Conservation (phyloP, 257 asterid species). For the Petrea volubilis region DNA sequence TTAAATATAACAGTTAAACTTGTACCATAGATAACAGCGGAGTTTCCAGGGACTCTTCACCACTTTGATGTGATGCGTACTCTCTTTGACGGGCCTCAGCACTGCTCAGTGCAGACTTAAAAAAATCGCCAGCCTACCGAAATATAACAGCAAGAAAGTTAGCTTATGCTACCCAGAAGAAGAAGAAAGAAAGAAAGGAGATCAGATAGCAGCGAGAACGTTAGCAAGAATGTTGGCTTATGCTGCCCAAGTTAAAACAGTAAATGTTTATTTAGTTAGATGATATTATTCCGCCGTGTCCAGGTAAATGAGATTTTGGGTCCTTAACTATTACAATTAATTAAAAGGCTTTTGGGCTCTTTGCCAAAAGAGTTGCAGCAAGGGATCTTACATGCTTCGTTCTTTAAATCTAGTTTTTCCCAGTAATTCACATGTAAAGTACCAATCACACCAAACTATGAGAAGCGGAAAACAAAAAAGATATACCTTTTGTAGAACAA, state of each 20-base stretch:
- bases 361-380: not conserved
- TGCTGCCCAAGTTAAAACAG: not conserved
- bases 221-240: not conserved
- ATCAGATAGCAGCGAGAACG: not conserved
- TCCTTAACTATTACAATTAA: not conserved
- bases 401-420: not conserved
- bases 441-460: not conserved
- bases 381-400: not conserved
- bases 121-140: conserved; percentile 68
- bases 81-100: conserved; percentile 66
- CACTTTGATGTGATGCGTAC: conserved; percentile 49
- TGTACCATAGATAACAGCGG: conserved; percentile 59
- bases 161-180: not conserved
- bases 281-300: not conserved
- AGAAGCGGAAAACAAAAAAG: not conserved
- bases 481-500: conserved; percentile 53
- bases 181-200: not conserved
- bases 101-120: conserved; percentile 58
- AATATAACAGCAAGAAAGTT: not conserved
- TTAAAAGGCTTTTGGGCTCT: not conserved
- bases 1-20: not conserved
- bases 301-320: not conserved
- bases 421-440: not conserved
- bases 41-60: conserved; percentile 69
- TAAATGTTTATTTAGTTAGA: no score